Percentiles rank a stretch among this genome's conserved stretches.
Evolutionary conservation across 1,139 yeast genomes (phyloP).

Genomic region (Geotrichum bryndzae): DNA sequence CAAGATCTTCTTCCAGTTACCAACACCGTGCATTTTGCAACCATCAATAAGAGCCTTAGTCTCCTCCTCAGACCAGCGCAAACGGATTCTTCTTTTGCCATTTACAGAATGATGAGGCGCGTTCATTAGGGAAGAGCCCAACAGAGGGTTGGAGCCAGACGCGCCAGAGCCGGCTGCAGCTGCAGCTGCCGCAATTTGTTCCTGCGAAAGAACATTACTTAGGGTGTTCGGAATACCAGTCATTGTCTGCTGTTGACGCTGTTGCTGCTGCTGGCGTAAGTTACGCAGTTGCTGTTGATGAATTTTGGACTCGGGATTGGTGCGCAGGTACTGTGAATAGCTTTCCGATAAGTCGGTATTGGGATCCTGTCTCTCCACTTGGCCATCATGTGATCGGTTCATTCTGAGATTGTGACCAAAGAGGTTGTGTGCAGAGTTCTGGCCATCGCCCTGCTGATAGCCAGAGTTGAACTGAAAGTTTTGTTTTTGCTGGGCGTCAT

Average conservation of each 20-base stretch:
- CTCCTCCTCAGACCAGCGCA: conserved; percentile 41
- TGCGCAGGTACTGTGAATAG: conserved; percentile 10
- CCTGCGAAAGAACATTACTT: neutral
- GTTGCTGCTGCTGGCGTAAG: conserved; percentile 7
- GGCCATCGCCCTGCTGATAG: conserved; percentile 4
- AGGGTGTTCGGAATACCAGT: neutral
- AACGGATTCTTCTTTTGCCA: conserved; percentile 34
- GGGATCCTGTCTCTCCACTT: neutral
- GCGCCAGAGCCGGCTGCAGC: conserved; percentile 2
- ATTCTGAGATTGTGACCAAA: conserved; percentile 1
- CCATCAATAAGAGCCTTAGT: conserved; percentile 41
- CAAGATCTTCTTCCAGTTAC: conserved; percentile 44
- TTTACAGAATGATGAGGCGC: conserved; percentile 16
- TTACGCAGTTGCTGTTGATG: conserved; percentile 4
- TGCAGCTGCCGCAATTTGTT: conserved; percentile 5
- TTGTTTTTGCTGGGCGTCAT: neutral
- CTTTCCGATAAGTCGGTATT: conserved; percentile 6
- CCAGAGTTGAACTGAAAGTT: neutral
- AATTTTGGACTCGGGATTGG: conserved; percentile 7
- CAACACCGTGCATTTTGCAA: conserved; percentile 41
- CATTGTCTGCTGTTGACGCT: conserved; percentile 10
- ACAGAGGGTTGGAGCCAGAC: neutral
- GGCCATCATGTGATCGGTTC: neutral
- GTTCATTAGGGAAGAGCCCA: conserved; percentile 10
- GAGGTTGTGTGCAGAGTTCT: conserved; percentile 1